Evolutionary conservation across 257 asterid species (phyloP), one percentile per base, ranked within the genome.

Genomic region (Przewalskia tangutica): DNA sequence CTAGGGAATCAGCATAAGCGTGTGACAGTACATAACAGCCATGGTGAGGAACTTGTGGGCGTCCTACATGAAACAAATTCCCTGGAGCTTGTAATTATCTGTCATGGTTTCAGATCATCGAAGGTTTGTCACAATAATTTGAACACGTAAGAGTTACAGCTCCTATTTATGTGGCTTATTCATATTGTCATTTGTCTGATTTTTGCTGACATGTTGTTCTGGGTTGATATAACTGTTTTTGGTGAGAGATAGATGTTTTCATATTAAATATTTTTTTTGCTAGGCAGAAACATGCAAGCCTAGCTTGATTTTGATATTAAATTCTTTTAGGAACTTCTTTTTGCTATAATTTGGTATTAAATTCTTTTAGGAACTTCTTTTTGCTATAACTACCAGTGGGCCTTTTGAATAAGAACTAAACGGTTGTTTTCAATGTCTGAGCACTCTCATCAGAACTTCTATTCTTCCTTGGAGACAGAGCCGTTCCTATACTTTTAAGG

Each of bases 21-120:
- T 83, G 82, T 93, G 46, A 18, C 77, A 16, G 84, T 95, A 84
- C 77, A 65, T 80, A 95, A 93, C 90, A 87, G 81, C 78, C 88
- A 89, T 77, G 92, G 91, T 10, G 94, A 95, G 91, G 91, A 89
- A 82, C 95, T 95, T 82, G 93, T 91, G 50, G 98, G 99, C 36
- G 75, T 92, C 82, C 84, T 93, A 82, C 97, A 95, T 75, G 97
- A 90, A 79, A 92, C 91, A 10, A 89, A 93, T 53, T 89, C 97
- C 34, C 84, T 18, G 23, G 94, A 93, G 89, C 93, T 95, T 70
- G 98, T 95, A 50, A 83, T 93, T 77, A 85, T 95, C 81, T 93
- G 97, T 84, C 99, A 93, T 81, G 99, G 99, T 83, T 95, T 95
- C 86, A 89, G 89, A 77, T 95, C 99, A 81, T 85, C 94, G 36